Evolutionary conservation across 345 rosid genomes (phyloP), one percentile per base, ranked within the genome.

Genomic region (Populus deltoides): DNA sequence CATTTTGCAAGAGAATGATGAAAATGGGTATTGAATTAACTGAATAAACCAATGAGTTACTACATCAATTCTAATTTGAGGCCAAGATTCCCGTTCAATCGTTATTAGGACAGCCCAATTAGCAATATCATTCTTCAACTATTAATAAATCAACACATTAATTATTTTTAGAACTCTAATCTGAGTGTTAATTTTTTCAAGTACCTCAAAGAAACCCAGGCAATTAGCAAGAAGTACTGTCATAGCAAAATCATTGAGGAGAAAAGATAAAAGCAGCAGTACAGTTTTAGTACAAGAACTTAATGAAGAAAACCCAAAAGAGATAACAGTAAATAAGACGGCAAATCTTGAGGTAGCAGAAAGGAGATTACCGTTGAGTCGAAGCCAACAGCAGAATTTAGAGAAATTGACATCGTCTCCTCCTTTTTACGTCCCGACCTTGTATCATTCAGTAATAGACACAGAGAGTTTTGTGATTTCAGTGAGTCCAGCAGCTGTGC

Each of bases 381-480:
- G 83, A 86, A 81, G 66, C 86, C 83, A 76, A 77, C 41, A 75
- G 82, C 68, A 17, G 83, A 82, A 75, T 81, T 88, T 36, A 82
- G 77, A 75, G 86, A 88, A 66, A 82, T 77, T 12, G 88, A 84
- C 88, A 86, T 87, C 1, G 36, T 71, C 66, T 13, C 41, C 59
- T 76, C 38, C 45, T 12, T 57, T 20, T 70, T 73, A 78, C 45
- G 78, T 33, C 55, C 77, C 76, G 74, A 80, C 81, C 87, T 81
- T 73, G 59, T 57, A 69, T 4, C 33, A 59, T 35, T 53, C 49
- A 67, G 47, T 66, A 0, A 24, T 29, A 25, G 27, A 51, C 45
- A 15, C 72, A n/a, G 68, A 49, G 74, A 51, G 78, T 45, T 45
- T 4, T 18, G 61, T 10, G 63, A 59, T 25, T 59, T 57, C 27